Percentiles rank a stretch among this genome's conserved stretches.
Conservation (phyloP, 1,284 basidiomycete species). For the Bondarzewia mesenterica region DNA sequence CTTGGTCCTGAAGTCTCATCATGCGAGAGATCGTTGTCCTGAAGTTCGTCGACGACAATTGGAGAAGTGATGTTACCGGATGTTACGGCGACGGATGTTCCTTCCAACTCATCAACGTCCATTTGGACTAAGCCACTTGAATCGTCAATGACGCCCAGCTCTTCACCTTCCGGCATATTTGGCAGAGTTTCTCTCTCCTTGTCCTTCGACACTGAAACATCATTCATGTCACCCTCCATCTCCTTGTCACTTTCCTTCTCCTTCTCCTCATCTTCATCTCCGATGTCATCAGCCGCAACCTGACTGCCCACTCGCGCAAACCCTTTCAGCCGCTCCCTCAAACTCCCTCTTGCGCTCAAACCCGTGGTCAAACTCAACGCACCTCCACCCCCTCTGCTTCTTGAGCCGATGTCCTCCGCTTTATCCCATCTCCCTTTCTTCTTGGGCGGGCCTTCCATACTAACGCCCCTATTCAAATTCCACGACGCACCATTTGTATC, state of each 20-base stretch:
- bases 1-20: conserved; percentile 14
- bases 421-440: conserved; percentile 18
- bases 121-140: too few relatives aligned
- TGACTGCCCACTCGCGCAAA: conserved; percentile 48
- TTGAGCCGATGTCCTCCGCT: conserved; percentile 2
- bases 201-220: conserved; percentile 2
- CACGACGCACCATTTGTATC: conserved; percentile 38
- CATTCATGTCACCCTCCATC: neutral
- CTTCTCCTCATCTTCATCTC: conserved; percentile 16
- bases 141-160: conserved; percentile 9
- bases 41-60: neutral
- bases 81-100: conserved; percentile 2
- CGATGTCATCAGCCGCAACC: conserved; percentile 13
- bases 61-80: neutral
- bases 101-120: conserved; percentile 11
- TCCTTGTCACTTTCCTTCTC: conserved; percentile 8
- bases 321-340: conserved; percentile 38
- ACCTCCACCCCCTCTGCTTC: conserved; percentile 15
- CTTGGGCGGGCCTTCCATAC: conserved; percentile 14
- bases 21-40: conserved; percentile 20
- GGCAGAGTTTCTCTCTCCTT: neutral
- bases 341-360: conserved; percentile 21
- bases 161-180: too few relatives aligned
- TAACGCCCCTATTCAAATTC: conserved; percentile 25
- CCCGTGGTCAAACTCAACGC: conserved; percentile 13